Evolutionary conservation across 768 basidiomycete genomes (phyloP).

Genomic region (Rhodotorula toruloides): DNA sequence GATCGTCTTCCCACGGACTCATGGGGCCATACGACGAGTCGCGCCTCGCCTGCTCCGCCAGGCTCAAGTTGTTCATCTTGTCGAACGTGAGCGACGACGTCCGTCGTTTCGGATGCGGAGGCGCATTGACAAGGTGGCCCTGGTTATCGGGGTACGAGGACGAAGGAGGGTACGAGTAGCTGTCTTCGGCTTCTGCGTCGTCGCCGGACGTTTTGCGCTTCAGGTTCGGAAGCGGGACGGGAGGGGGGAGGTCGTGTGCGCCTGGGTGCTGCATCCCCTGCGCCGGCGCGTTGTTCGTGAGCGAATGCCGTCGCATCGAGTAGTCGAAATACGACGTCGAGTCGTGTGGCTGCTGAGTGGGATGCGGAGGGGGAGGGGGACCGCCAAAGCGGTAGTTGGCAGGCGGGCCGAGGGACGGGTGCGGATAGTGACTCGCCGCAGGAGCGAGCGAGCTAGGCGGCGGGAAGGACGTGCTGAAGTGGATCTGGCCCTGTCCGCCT

Average conservation of each 20-base stretch:
- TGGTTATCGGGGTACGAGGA: not conserved
- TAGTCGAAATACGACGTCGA: constrained; percentile 60
- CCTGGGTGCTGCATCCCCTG: not conserved
- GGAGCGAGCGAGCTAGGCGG: too few relatives aligned
- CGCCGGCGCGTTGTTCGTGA: constrained; percentile 51
- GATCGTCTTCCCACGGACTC: constrained; percentile 32
- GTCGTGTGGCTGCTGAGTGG: constrained; percentile 43
- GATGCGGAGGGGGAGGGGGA: constrained; percentile 26
- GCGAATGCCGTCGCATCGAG: constrained; percentile 66
- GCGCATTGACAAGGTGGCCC: not conserved
- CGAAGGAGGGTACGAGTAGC: not conserved
- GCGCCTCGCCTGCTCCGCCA: constrained; percentile 10
- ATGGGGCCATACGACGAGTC: constrained; percentile 8
- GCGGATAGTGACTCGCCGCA: too few relatives aligned
- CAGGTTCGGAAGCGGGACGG: constrained; percentile 12
- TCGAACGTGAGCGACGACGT: constrained; percentile 25
- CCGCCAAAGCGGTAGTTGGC: constrained; percentile 27
- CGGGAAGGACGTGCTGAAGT: too few relatives aligned
- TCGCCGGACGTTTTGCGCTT: constrained; percentile 36
- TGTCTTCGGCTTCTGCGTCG: not conserved
- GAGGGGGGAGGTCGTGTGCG: not conserved
- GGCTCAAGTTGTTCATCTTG: constrained; percentile 18
- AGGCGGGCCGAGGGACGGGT: not conserved
- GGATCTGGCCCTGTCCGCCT: too few relatives aligned
- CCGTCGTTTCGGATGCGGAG: constrained; percentile 20